A percentile compares a stretch with the other conserved stretches of the same genome.
phyloP scores from a whole-genome alignment of 306 rosid genomes.

The Styphnolobium japonicum region DNA sequence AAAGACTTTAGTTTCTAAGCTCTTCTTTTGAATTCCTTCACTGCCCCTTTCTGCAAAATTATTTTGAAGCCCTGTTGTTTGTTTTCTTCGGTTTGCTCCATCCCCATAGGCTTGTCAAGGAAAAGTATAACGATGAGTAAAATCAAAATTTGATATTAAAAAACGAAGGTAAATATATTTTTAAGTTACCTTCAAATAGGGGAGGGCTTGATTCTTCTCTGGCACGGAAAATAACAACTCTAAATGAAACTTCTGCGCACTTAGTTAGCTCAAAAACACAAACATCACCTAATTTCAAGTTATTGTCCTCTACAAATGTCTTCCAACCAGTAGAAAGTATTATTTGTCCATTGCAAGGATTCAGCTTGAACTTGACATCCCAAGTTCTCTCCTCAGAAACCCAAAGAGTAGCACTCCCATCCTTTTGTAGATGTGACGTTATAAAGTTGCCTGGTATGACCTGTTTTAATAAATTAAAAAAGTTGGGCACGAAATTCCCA shows the following conservation, averaged over 20 bases:
- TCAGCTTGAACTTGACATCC: background rate
- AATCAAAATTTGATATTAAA: background rate
- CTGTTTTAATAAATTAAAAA: background rate
- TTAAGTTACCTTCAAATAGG: background rate
- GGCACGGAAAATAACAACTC: background rate
- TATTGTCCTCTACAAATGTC: background rate
- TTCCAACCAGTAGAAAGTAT: background rate
- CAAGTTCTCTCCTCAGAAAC: background rate
- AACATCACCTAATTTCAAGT: background rate
- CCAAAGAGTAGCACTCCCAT: background rate
- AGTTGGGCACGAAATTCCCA: background rate
- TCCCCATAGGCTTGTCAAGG: background rate
- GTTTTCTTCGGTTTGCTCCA: background rate
- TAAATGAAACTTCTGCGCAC: background rate
- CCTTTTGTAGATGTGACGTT: background rate
- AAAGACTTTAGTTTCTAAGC: background rate
- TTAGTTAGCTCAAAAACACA: constrained; percentile 3
- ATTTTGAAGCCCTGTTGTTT: background rate
- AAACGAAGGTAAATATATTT: background rate
- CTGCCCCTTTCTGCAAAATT: background rate
- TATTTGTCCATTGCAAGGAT: background rate
- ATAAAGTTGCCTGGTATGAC: background rate
- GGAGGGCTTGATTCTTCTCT: background rate
- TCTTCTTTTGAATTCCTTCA: background rate
- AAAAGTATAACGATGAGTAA: background rate